Evolutionary conservation across 495 filamentous ascomycete genomes (phyloP).

Genomic region (Symbiotaphrina buchneri): DNA sequence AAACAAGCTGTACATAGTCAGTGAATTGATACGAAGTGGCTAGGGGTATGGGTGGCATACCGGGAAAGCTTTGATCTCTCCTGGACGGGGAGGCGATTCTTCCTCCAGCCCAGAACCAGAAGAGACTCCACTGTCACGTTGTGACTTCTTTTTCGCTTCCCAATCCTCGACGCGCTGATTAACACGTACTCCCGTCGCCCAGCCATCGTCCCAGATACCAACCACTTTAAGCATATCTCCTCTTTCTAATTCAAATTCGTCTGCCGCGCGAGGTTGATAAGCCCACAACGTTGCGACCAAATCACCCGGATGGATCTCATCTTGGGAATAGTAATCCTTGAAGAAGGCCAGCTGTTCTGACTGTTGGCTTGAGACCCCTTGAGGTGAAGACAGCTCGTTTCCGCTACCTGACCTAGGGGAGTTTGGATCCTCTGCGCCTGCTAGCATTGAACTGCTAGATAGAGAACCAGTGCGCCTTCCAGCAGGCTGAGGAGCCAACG

Average conservation of each 20-base stretch:
- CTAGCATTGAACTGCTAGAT: constrained; percentile 64
- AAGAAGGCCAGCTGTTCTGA: constrained; percentile 90
- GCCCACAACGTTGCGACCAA: constrained; percentile 88
- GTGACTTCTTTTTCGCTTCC: constrained; percentile 48
- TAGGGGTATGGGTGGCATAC: constrained; percentile 7
- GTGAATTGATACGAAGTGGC: background rate
- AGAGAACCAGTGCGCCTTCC: constrained; percentile 72
- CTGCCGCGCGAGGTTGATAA: constrained; percentile 78
- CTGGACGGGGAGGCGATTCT: constrained; percentile 47
- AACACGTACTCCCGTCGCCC: constrained; percentile 82
- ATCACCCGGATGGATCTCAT: constrained; percentile 84
- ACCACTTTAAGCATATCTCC: constrained; percentile 98
- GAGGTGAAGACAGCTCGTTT: constrained; percentile 61
- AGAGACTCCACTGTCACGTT: constrained; percentile 86
- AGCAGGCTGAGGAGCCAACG: constrained; percentile 26
- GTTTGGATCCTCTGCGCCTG: constrained; percentile 39
- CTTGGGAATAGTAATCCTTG: constrained; percentile 96
- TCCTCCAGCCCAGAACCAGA: constrained; percentile 44
- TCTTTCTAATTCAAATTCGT: constrained; percentile 84
- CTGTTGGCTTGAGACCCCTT: constrained; percentile 64
- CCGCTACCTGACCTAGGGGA: constrained; percentile 55
- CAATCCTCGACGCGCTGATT: constrained; percentile 74
- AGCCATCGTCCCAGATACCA: constrained; percentile 98
- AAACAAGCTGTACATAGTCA: constrained; percentile 36
- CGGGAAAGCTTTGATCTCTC: constrained; percentile 95